phyloP scores from a whole-genome alignment of 2,329 filamentous ascomycete species.

The Penicillium freii region DNA sequence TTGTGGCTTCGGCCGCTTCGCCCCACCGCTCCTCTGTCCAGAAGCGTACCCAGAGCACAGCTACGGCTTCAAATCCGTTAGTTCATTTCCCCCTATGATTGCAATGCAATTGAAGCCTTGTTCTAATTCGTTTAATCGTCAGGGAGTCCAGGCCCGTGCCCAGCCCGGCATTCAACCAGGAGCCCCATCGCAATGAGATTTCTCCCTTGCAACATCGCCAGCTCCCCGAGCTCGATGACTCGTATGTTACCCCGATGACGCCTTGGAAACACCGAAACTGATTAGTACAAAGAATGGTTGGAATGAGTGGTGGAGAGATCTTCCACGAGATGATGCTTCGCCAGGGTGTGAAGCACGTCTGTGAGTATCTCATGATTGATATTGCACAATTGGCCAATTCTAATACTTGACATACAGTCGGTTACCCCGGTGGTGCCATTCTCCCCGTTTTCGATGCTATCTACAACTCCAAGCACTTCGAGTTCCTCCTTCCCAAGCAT shows the following conservation, averaged over 20 bases:
- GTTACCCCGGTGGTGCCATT: constrained; percentile 93
- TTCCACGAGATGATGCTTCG: constrained; percentile 99
- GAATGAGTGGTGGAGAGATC: constrained; percentile 92
- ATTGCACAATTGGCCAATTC: neutral
- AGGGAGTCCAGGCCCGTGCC: constrained; percentile 61
- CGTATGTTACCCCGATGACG: constrained; percentile 54
- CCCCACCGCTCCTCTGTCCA: constrained; percentile 46
- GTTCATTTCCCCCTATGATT: constrained; percentile 30
- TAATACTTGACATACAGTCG: constrained; percentile 52
- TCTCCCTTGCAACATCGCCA: constrained; percentile 65
- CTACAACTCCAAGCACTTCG: constrained; percentile 95
- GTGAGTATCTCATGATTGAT: constrained; percentile 56
- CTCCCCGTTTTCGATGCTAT: constrained; percentile 98
- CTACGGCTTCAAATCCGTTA: constrained; percentile 54
- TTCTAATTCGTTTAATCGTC: constrained; percentile 7
- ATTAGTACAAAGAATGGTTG: constrained; percentile 67
- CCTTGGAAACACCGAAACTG: constrained; percentile 1
- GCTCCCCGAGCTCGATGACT: constrained; percentile 71
- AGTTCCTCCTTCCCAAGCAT: constrained; percentile 92
- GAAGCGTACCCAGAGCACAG: constrained; percentile 50
- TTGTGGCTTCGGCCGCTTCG: constrained; percentile 46
- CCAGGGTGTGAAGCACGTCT: constrained; percentile 88
- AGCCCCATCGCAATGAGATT: constrained; percentile 59
- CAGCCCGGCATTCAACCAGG: constrained; percentile 59
- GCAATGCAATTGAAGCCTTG: constrained; percentile 17